These are phyloP conservation scores for Chrysoporthe deuterocubensis DNA, from an alignment of 2,329 filamentous ascomycete species.

Conservation along the genomic window DNA sequence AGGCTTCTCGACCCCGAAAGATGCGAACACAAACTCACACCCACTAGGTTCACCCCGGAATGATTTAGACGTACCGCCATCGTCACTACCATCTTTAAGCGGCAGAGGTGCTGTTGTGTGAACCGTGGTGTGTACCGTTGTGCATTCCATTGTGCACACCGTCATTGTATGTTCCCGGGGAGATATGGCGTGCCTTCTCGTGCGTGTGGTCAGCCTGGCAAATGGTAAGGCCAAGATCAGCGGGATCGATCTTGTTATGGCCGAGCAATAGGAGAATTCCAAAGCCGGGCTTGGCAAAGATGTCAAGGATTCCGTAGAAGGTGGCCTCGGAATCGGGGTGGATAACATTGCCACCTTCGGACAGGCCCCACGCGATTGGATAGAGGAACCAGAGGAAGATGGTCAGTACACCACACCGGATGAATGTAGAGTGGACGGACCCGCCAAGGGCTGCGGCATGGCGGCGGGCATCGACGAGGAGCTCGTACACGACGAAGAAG, in stretches of 20 bases:
- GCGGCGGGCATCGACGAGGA: slow-evolving; percentile 58
- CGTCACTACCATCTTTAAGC: not conserved
- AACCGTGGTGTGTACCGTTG: not conserved
- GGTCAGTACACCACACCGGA: slow-evolving; percentile 61
- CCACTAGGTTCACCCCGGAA: too few relatives aligned
- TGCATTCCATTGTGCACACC: not conserved
- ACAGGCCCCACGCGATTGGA: slow-evolving; percentile 66
- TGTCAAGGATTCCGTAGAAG: slow-evolving; percentile 70
- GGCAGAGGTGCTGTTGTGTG: not conserved
- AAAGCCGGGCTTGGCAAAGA: slow-evolving; percentile 68
- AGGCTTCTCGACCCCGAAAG: too few relatives aligned
- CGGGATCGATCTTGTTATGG: slow-evolving; percentile 64
- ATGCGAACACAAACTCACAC: too few relatives aligned
- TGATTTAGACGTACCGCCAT: not conserved
- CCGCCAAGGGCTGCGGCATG: slow-evolving; percentile 59
- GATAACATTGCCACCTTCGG: slow-evolving; percentile 68
- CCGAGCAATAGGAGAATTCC: slow-evolving; percentile 64
- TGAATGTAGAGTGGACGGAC: slow-evolving; percentile 57
- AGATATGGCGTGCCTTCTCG: not conserved
- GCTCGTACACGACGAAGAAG: slow-evolving; percentile 63
- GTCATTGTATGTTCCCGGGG: not conserved
- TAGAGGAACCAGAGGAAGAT: slow-evolving; percentile 67
- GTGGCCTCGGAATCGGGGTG: slow-evolving; percentile 68
- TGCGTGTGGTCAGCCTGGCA: not conserved
- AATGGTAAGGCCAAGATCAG: slow-evolving; percentile 55